Percentiles rank a stretch among this genome's conserved stretches.
Conservation (phyloP, 345 rosid species). For the Ricinus communis region DNA sequence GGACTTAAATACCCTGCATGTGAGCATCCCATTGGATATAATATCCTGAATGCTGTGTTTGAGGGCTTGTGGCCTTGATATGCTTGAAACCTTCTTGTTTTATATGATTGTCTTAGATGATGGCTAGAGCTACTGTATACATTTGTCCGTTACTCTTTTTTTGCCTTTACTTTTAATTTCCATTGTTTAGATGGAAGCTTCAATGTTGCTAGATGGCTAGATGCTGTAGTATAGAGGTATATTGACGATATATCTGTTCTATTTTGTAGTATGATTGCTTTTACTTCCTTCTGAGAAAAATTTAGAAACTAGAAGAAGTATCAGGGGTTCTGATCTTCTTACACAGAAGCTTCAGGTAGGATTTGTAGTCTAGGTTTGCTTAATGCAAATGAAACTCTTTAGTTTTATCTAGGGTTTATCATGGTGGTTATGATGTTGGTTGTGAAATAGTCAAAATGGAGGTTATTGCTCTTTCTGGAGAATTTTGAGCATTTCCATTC, state of each 20-base stretch:
- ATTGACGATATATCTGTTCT: not conserved
- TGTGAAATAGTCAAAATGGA: not conserved
- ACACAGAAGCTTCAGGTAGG: not conserved
- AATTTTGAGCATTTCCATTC: not conserved
- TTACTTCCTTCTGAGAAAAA: not conserved
- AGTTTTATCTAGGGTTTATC: not conserved
- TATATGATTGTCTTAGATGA: slow-evolving; percentile 6
- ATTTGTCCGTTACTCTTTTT: not conserved
- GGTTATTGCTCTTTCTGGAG: not conserved
- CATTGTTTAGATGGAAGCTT: not conserved
- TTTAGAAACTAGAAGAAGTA: not conserved
- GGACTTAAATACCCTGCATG: slow-evolving; percentile 24
- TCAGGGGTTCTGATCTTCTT: not conserved
- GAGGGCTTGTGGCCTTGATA: slow-evolving; percentile 12
- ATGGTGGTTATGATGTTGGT: not conserved
- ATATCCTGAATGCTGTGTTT: slow-evolving; percentile 4
- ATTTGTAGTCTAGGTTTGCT: not conserved
- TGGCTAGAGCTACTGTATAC: not conserved
- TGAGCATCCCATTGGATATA: slow-evolving; percentile 23
- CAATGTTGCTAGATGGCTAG: not conserved
- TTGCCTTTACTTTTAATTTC: not conserved
- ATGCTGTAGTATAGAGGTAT: not conserved
- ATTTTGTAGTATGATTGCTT: not conserved
- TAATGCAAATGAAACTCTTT: not conserved
- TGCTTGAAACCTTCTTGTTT: slow-evolving; percentile 9